Conservation (phyloP, 495 filamentous ascomycete species). For the Lasiosphaeria ovina region DNA sequence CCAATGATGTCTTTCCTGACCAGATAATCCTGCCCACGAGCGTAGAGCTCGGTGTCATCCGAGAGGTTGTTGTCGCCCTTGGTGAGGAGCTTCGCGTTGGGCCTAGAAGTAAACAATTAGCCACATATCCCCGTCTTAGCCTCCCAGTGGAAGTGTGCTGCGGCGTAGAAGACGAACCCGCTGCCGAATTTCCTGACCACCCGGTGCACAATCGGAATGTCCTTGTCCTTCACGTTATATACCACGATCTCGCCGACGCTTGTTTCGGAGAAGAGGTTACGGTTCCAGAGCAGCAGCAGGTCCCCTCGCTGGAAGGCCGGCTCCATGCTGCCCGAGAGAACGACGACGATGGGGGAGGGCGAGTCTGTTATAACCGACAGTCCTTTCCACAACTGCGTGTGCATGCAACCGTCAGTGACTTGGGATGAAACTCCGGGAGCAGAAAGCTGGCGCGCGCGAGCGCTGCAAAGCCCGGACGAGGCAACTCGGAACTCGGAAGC, state of each 20-base stretch:
- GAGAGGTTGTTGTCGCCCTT: conserved; percentile 97
- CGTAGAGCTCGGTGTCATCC: conserved; percentile 90
- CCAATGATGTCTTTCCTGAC: conserved; percentile 89
- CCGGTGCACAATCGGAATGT: conserved; percentile 92
- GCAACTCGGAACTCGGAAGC: conserved; percentile 9
- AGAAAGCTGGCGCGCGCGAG: neutral
- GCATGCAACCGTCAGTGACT: conserved; percentile 5
- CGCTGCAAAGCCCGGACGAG: neutral
- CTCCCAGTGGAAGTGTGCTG: neutral
- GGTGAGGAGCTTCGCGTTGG: conserved; percentile 68
- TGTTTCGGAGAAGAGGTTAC: conserved; percentile 64
- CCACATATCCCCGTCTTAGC: neutral
- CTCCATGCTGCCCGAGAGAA: conserved; percentile 93
- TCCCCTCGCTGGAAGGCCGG: conserved; percentile 96
- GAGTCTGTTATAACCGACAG: conserved; percentile 83
- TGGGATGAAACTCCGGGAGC: neutral
- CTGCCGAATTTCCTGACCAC: conserved; percentile 71
- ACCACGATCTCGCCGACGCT: conserved; percentile 88
- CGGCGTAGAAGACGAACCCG: conserved; percentile 40
- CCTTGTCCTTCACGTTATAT: conserved; percentile 88
- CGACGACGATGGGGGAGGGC: conserved; percentile 91
- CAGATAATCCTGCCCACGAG: conserved; percentile 78
- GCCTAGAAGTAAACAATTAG: conserved; percentile 25
- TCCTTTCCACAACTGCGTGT: conserved; percentile 78
- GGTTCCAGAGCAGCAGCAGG: conserved; percentile 91